Percentiles rank a stretch among this genome's conserved stretches.
Conservation (phyloP, 176 grass and related monocot genomes). For the Juncus inflexus region DNA sequence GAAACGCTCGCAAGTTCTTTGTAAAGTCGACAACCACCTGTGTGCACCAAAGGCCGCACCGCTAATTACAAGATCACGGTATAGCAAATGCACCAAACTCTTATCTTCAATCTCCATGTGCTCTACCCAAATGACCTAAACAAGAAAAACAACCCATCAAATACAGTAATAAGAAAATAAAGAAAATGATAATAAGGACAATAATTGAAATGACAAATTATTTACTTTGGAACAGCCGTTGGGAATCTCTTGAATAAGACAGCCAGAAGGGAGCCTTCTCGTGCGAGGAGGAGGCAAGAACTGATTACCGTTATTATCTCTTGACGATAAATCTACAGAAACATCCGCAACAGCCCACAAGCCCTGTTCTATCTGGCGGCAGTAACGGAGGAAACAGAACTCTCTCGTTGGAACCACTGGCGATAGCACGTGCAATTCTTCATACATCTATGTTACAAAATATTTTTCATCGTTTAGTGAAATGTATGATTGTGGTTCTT, state of each 20-base stretch:
- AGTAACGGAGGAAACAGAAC: slow-evolving; percentile 91
- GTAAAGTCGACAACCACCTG: slow-evolving; percentile 69
- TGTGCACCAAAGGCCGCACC: slow-evolving; percentile 77
- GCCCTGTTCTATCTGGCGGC: slow-evolving; percentile 80
- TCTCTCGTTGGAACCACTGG: slow-evolving; percentile 66
- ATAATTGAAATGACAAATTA: too few relatives aligned
- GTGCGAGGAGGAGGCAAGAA: slow-evolving; percentile 39
- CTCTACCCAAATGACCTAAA: slow-evolving; percentile 86
- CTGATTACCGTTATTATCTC: slow-evolving; percentile 22
- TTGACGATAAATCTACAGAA: slow-evolving; percentile 53
- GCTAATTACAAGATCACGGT: slow-evolving; percentile 61
- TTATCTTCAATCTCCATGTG: slow-evolving; percentile 85
- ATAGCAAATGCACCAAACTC: slow-evolving; percentile 42
- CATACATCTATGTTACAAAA: slow-evolving; percentile 63
- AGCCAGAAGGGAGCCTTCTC: slow-evolving; percentile 73
- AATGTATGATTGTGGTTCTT: background rate
- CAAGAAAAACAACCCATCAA: background rate
- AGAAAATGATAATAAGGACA: background rate
- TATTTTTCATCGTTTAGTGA: background rate
- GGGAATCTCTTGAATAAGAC: slow-evolving; percentile 75
- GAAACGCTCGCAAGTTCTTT: slow-evolving; percentile 74
- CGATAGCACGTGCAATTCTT: slow-evolving; percentile 74
- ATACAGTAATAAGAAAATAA: background rate
- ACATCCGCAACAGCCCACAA: slow-evolving; percentile 83
- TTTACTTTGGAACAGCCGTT: slow-evolving; percentile 84